Evolutionary conservation across 345 rosid genomes (phyloP).

Genomic region (Eucalyptus urophylla): DNA sequence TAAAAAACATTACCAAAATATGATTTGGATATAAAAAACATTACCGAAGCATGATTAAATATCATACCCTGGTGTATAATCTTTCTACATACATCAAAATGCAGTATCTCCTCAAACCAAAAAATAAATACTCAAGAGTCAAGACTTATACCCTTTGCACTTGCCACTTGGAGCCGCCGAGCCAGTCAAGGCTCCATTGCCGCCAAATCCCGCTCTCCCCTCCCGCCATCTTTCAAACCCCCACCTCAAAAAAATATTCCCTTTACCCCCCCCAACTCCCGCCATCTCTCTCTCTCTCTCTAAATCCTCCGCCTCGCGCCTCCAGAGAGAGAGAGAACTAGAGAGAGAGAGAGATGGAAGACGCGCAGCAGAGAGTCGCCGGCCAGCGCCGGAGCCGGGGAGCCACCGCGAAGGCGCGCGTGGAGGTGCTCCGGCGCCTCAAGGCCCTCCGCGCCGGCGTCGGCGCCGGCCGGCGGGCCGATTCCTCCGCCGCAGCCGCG

Average conservation of each 20-base stretch:
- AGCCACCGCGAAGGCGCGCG: slow-evolving; percentile 34
- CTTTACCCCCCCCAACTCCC: neutral
- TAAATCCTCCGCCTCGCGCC: neutral
- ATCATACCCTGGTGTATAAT: neutral
- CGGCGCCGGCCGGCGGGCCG: slow-evolving; percentile 44
- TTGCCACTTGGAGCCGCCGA: neutral
- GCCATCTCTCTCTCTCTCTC: neutral
- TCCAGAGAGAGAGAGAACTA: neutral
- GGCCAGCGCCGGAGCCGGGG: slow-evolving; percentile 49
- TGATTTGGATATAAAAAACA: neutral
- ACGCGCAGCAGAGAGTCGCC: slow-evolving; percentile 28
- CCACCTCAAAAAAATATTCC: neutral
- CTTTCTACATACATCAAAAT: neutral
- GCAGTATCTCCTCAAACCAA: neutral
- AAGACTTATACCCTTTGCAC: neutral
- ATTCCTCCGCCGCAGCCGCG: slow-evolving; percentile 12
- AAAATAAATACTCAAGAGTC: neutral
- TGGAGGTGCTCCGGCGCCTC: slow-evolving; percentile 59
- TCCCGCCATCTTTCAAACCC: neutral
- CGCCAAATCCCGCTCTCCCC: neutral
- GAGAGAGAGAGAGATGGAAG: slow-evolving; percentile 4
- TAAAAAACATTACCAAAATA: neutral
- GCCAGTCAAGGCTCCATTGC: neutral
- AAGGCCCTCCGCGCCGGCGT: slow-evolving; percentile 60
- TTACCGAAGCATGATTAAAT: fast-evolving